Evolutionary conservation across 1,284 basidiomycete genomes (phyloP).

Genomic region (Gymnopus androsaceus): DNA sequence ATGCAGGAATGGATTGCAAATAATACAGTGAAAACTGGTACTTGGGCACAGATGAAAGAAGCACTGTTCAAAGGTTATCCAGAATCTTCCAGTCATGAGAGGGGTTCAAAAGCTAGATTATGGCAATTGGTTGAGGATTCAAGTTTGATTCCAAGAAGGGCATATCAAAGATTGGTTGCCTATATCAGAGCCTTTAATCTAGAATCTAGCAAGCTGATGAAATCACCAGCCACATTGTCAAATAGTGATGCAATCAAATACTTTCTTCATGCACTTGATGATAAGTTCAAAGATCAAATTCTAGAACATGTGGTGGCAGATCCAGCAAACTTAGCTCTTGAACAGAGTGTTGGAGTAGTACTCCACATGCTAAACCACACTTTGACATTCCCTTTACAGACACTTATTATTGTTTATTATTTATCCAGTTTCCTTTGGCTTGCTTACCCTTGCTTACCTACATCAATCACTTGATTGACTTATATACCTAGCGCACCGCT

Average conservation of each 20-base stretch:
- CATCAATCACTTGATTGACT: no score
- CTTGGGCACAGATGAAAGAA: neutral
- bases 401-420: no score
- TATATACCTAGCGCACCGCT: no score
- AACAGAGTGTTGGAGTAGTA: no score
- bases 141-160: neutral
- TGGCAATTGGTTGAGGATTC: neutral
- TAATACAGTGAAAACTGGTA: neutral
- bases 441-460: no score
- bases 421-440: no score
- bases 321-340: neutral
- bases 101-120: neutral
- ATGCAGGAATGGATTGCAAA: neutral
- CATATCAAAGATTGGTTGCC: neutral
- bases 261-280: neutral
- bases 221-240: neutral
- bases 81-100: neutral
- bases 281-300: neutral
- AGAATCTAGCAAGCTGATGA: neutral
- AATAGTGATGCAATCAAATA: neutral
- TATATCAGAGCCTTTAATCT: neutral
- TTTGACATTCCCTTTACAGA: no score
- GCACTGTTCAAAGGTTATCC: neutral
- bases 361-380: no score
- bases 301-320: neutral